Evolutionary conservation across 2,329 filamentous ascomycete species (phyloP).

Genomic region (Penicillium sp.): DNA sequence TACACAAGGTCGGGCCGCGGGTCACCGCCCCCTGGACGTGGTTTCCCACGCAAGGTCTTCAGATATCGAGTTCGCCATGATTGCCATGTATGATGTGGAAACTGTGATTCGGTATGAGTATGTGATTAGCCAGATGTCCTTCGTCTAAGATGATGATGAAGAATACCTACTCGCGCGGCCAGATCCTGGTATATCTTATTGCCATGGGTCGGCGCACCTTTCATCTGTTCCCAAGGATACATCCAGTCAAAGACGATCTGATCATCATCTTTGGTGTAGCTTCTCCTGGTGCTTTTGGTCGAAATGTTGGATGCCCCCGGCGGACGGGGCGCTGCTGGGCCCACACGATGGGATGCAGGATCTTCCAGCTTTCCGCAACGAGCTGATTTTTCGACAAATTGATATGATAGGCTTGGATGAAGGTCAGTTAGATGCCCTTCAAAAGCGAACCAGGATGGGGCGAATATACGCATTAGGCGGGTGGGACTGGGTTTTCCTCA

Average conservation of each 20-base stretch:
- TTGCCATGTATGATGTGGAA: slow-evolving; percentile 50
- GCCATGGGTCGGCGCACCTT: slow-evolving; percentile 37
- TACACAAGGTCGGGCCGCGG: slow-evolving; percentile 12
- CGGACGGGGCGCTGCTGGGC: slow-evolving; percentile 48
- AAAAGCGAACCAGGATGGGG: not conserved
- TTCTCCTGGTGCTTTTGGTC: slow-evolving; percentile 31
- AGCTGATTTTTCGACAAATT: slow-evolving; percentile 59
- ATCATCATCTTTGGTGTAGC: slow-evolving; percentile 49
- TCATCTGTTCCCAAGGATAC: slow-evolving; percentile 34
- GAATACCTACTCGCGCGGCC: slow-evolving; percentile 36
- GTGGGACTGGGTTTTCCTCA: slow-evolving; percentile 50
- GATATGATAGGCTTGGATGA: slow-evolving; percentile 54
- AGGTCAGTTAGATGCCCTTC: slow-evolving; percentile 8
- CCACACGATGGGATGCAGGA: slow-evolving; percentile 50
- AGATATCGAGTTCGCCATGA: slow-evolving; percentile 53
- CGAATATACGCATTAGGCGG: slow-evolving; percentile 50
- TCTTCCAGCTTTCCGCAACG: slow-evolving; percentile 50
- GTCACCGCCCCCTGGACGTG: slow-evolving; percentile 35
- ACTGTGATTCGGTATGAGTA: slow-evolving; percentile 25
- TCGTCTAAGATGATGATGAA: not conserved
- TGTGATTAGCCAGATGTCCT: too few relatives aligned
- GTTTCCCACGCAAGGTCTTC: slow-evolving; percentile 39
- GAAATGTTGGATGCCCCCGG: slow-evolving; percentile 45
- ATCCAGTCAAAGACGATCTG: slow-evolving; percentile 48
- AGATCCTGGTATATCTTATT: slow-evolving; percentile 50